Evolutionary conservation across 2,329 filamentous ascomycete genomes (phyloP), one percentile per base, ranked within the genome.

Genomic region (Biscogniauxia marginata): DNA sequence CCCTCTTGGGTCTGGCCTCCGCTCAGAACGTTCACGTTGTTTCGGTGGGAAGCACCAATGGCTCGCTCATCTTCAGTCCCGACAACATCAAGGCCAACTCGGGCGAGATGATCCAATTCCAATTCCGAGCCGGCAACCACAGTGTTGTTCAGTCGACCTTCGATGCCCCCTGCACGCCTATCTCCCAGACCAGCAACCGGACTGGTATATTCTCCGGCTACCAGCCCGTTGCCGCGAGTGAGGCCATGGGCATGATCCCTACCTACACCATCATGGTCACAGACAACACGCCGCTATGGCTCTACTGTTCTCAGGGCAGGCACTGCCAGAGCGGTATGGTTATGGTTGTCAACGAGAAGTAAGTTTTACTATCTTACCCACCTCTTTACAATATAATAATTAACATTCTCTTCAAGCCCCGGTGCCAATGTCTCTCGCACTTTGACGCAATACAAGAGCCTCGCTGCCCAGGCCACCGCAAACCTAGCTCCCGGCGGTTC

Each of bases 71-170:
- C 59, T 93, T 85, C 78, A 84, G 75, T 60, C 90, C 90, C 44
- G 79, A 88, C 64, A 85, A 81, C 67, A 71, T 93, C 70, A 78
- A 77, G 60, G 89, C 86, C 25, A 70, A 74, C n/a, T 74, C 78
- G 2, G 89, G 90, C 61, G 78, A 82, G 64, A 80, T 84, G 75
- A 78, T 88, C 11, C 83, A 87, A 74, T 88, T 88, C 78, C 84
- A 87, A 72, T 88, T 88, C 76, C 76, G 78, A 60, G 77, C 77
- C 7, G 81, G 80, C 64, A 93, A 93, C 78, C 90, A 93, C 81
- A 92, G 89, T 50, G 84, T 92, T 56, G 89, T 86, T 16, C 88
- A 92, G 77, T 90, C 89, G 48, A 85, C 80, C 66, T 93, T 93
- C 67, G 85, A 88, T 65, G 74, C 81, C 54, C 88, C 88, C 11